phyloP scores from a whole-genome alignment of 495 filamentous ascomycete species.

The Usnea hakonensis region DNA sequence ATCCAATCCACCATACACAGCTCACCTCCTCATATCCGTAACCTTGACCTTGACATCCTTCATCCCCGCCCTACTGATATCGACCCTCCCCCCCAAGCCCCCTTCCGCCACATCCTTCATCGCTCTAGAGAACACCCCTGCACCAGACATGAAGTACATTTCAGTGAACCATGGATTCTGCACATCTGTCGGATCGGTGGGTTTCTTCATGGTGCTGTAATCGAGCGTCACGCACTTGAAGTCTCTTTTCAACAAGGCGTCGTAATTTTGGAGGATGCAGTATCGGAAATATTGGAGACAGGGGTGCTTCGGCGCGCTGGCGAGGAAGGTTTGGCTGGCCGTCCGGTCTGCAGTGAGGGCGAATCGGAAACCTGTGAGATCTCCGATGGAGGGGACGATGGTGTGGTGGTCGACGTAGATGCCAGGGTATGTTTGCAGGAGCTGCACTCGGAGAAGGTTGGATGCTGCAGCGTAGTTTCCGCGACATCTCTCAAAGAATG shows the following conservation, averaged over 20 bases:
- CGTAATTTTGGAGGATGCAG: not conserved
- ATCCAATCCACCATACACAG: not conserved
- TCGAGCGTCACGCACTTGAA: not conserved
- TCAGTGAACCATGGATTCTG: not conserved
- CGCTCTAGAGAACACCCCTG: not conserved
- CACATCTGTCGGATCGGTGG: not conserved
- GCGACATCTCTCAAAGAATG: not conserved
- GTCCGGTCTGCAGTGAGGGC: not conserved
- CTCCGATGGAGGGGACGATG: not conserved
- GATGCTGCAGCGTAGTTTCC: not conserved
- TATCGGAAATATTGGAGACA: not conserved
- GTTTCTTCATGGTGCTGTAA: not conserved
- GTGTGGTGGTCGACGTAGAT: not conserved
- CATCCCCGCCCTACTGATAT: not conserved
- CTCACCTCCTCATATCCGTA: not conserved
- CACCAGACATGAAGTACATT: not conserved
- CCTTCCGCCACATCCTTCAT: slow-evolving; percentile 2
- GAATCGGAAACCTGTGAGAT: not conserved
- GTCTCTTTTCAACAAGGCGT: not conserved
- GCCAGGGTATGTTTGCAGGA: not conserved
- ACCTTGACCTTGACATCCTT: not conserved
- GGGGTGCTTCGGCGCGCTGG: not conserved
- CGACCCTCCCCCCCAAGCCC: not conserved
- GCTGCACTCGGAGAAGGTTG: not conserved
- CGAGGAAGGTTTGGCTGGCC: not conserved